A percentile compares a stretch with the other conserved stretches of the same genome.
phyloP scores from a whole-genome alignment of 2,329 filamentous ascomycete genomes.

The Onygenales sp. region DNA sequence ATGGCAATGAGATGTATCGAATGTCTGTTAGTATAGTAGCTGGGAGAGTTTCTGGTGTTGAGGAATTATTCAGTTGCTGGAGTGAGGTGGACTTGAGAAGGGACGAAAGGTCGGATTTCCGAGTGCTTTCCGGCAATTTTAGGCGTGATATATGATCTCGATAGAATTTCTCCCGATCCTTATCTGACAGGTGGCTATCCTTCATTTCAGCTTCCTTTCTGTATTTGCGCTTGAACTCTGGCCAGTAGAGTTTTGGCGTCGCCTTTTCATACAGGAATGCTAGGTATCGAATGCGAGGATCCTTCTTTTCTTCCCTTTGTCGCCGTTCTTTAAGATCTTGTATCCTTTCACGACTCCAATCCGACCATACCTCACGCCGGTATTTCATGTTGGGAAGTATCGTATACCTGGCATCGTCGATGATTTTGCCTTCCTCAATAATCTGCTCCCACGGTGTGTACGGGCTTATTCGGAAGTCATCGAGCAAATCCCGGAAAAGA shows the following conservation, averaged over 20 bases:
- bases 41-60: conserved; percentile 30
- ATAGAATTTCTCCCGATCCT: conserved; percentile 41
- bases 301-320: conserved; percentile 66
- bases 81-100: conserved; percentile 35
- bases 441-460: conserved; percentile 89
- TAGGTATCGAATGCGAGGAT: conserved; percentile 75
- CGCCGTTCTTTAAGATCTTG: conserved; percentile 61
- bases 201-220: conserved; percentile 69
- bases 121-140: conserved; percentile 36
- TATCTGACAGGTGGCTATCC: conserved; percentile 34
- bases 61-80: conserved; percentile 30
- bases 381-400: conserved; percentile 70
- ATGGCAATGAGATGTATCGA: conserved; percentile 33
- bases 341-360: conserved; percentile 73
- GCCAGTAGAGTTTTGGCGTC: conserved; percentile 90
- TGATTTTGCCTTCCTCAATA: conserved; percentile 68
- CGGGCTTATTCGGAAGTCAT: conserved; percentile 72
- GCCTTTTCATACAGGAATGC: conserved; percentile 72
- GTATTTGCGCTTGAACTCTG: conserved; percentile 88
- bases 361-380: conserved; percentile 71
- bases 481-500: conserved; percentile 76
- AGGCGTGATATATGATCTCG: conserved; percentile 37
- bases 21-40: conserved; percentile 33
- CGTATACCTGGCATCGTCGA: conserved; percentile 82
- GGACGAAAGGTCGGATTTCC: conserved; percentile 36